A percentile compares a stretch with the other conserved stretches of the same genome.
Conservation (phyloP, 1,284 basidiomycete species). For the Volvariella volvacea region DNA sequence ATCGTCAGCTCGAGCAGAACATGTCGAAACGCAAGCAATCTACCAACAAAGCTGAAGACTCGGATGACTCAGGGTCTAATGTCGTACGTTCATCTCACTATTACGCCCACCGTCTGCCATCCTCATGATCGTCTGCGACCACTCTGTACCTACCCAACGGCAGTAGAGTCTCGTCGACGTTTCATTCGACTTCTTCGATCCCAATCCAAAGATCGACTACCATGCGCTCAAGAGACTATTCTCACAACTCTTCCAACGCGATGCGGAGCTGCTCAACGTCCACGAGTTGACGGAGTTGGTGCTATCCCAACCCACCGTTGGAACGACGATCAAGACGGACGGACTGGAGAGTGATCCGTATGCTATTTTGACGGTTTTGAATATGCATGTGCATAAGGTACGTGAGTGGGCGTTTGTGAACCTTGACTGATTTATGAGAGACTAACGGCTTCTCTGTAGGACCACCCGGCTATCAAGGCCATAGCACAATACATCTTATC, state of each 20-base stretch:
- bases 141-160: conserved; percentile 4
- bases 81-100: conserved; percentile 13
- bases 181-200: conserved; percentile 90
- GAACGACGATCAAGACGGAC: conserved; percentile 91
- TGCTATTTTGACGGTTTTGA: conserved; percentile 77
- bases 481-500: conserved; percentile 64
- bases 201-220: conserved; percentile 78
- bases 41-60: conserved; percentile 6
- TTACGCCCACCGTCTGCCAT: background rate
- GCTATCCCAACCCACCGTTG: conserved; percentile 65
- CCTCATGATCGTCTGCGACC: background rate
- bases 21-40: conserved; percentile 22
- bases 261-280: conserved; percentile 66
- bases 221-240: conserved; percentile 80
- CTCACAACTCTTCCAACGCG: conserved; percentile 75
- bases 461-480: conserved; percentile 64
- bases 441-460: conserved; percentile 31
- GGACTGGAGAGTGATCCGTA: conserved; percentile 86
- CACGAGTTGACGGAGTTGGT: conserved; percentile 77
- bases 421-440: background rate
- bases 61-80: conserved; percentile 19
- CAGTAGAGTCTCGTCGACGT: conserved; percentile 56
- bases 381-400: conserved; percentile 74
- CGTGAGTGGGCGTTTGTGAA: conserved; percentile 18
- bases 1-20: too few relatives aligned